A percentile compares a stretch with the other conserved stretches of the same genome.
phyloP scores from a whole-genome alignment of 2,329 filamentous ascomycete species.

The Emergomyces pasteurianus region DNA sequence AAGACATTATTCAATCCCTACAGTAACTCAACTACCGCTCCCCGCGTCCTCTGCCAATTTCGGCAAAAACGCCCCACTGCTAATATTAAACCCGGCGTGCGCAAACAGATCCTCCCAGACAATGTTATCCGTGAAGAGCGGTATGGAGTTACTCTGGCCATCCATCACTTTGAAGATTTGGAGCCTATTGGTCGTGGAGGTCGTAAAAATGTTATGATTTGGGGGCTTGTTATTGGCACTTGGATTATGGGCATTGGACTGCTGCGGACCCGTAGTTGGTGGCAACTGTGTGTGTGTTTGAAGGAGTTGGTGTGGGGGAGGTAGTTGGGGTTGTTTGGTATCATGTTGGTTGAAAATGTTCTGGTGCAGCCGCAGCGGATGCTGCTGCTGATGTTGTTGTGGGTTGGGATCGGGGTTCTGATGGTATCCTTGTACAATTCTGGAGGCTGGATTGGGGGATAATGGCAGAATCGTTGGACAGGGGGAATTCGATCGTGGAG shows the following conservation, averaged over 20 bases:
- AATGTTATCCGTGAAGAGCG: conserved; percentile 10
- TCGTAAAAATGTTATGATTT: neutral
- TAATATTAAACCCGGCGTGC: conserved; percentile 15
- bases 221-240: neutral
- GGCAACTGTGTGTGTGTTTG: neutral
- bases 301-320: neutral
- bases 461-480: neutral
- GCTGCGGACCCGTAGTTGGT: neutral
- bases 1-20: neutral
- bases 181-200: neutral
- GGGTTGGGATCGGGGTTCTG: neutral
- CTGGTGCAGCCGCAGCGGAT: too few species aligned
- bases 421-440: neutral
- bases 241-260: neutral
- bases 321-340: neutral
- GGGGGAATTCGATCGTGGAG: neutral
- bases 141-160: conserved; percentile 4
- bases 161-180: neutral
- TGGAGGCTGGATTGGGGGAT: neutral
- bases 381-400: neutral
- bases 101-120: conserved; percentile 15
- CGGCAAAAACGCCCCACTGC: conserved; percentile 12
- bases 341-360: neutral
- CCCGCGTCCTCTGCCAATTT: conserved; percentile 5
- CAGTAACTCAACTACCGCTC: neutral